Conservation (phyloP, 345 rosid species). For the Arabis alpina region DNA sequence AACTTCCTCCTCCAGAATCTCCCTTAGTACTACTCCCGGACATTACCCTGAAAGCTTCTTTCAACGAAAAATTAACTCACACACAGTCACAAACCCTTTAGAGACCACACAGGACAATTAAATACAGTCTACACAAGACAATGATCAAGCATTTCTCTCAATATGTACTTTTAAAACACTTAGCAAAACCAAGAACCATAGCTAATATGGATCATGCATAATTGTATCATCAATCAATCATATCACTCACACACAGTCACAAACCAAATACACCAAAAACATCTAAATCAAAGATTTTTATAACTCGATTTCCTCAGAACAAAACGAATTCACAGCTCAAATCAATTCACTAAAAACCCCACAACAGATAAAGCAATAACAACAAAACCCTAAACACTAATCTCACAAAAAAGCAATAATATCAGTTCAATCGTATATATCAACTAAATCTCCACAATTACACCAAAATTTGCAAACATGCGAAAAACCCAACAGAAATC, state of each 20-base stretch:
- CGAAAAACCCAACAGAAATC: slow-evolving; percentile 23
- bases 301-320: too few species aligned
- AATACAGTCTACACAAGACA: not conserved
- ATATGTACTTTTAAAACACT: too few species aligned
- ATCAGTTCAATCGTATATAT: slow-evolving; percentile 12
- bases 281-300: not conserved
- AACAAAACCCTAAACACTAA: slow-evolving; percentile 20
- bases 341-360: slow-evolving; percentile 38
- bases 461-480: slow-evolving; percentile 30
- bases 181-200: too few species aligned
- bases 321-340: slow-evolving; percentile 4
- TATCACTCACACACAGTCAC: not conserved
- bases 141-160: too few species aligned
- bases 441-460: slow-evolving; percentile 25
- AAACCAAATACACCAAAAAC: not conserved
- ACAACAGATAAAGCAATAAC: slow-evolving; percentile 12
- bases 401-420: slow-evolving; percentile 1
- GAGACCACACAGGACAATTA: not conserved
- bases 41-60: slow-evolving; percentile 60
- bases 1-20: slow-evolving; percentile 74
- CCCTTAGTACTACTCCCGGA: slow-evolving; percentile 64
- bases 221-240: too few species aligned
- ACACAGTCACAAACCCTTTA: too few species aligned
- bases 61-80: slow-evolving; percentile 21
- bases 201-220: too few species aligned